phyloP scores from a whole-genome alignment of 441 rosid species.

The Metrosideros polymorpha region DNA sequence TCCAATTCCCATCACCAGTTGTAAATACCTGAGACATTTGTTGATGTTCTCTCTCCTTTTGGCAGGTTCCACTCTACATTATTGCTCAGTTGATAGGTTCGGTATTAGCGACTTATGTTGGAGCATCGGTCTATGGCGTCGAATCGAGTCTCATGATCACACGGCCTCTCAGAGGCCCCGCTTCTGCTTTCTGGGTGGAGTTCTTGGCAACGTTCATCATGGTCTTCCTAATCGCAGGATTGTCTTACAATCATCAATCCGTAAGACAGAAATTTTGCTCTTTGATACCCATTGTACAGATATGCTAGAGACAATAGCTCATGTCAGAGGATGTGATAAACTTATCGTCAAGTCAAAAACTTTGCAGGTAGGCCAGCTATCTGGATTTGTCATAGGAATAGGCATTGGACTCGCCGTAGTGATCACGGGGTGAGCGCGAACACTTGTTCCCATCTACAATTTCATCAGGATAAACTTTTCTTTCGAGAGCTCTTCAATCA shows the following conservation, averaged over 20 bases:
- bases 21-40: not conserved
- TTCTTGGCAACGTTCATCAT: conserved; percentile 55
- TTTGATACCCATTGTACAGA: not conserved
- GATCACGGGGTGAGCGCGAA: conserved; percentile 41
- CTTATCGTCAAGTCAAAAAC: not conserved
- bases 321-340: not conserved
- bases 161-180: conserved; percentile 32
- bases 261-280: conserved; percentile 22
- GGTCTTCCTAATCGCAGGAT: conserved; percentile 49
- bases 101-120: conserved; percentile 41
- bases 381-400: conserved; percentile 62
- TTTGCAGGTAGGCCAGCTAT: conserved; percentile 40
- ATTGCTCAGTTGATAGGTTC: conserved; percentile 61
- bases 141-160: conserved; percentile 44
- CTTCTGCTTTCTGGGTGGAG: conserved; percentile 70
- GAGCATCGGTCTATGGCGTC: conserved; percentile 37
- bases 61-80: conserved; percentile 67
- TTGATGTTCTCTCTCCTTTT: not conserved
- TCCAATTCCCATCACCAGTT: not conserved
- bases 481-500: not conserved
- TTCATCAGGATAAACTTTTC: not conserved
- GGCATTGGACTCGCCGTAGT: conserved; percentile 70
- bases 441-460: not conserved
- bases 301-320: not conserved
- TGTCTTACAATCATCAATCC: conserved; percentile 38